phyloP scores from a whole-genome alignment of 257 asterid species.

The Ballota nigra region DNA sequence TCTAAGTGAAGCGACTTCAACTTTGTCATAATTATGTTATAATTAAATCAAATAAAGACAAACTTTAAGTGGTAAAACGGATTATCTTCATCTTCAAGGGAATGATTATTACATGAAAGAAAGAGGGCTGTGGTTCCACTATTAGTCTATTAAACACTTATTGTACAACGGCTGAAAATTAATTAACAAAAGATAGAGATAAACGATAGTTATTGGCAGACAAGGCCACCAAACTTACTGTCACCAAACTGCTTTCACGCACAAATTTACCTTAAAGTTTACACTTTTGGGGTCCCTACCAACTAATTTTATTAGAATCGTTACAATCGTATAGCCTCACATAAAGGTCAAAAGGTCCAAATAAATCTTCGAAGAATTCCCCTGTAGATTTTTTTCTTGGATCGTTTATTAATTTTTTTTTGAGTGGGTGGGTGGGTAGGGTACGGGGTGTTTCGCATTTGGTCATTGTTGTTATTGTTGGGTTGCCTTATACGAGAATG shows the following conservation, averaged over 20 bases:
- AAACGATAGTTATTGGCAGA: slow-evolving; percentile 27
- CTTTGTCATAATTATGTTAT: slow-evolving; percentile 16
- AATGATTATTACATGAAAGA: slow-evolving; percentile 20
- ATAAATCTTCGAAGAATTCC: neutral
- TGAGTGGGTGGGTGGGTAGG: neutral
- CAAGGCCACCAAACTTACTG: slow-evolving; percentile 12
- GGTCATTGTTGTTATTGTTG: neutral
- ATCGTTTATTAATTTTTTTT: neutral
- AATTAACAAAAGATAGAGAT: neutral
- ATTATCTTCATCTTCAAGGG: slow-evolving; percentile 11
- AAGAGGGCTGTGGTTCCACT: neutral
- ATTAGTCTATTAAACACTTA: slow-evolving; percentile 3
- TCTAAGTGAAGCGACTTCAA: neutral
- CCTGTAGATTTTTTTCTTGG: neutral
- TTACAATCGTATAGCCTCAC: neutral
- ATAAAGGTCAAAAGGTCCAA: neutral
- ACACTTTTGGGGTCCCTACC: neutral
- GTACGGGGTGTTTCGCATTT: neutral
- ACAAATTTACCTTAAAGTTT: neutral
- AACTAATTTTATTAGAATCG: neutral
- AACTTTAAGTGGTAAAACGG: slow-evolving; percentile 3
- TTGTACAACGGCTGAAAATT: neutral
- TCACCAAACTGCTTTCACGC: neutral
- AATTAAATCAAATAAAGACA: slow-evolving; percentile 17
- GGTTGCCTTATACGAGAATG: neutral